These are phyloP conservation scores for Vishniacozyma victoriae DNA, from an alignment of 768 basidiomycete genomes.

Conservation along the genomic window DNA sequence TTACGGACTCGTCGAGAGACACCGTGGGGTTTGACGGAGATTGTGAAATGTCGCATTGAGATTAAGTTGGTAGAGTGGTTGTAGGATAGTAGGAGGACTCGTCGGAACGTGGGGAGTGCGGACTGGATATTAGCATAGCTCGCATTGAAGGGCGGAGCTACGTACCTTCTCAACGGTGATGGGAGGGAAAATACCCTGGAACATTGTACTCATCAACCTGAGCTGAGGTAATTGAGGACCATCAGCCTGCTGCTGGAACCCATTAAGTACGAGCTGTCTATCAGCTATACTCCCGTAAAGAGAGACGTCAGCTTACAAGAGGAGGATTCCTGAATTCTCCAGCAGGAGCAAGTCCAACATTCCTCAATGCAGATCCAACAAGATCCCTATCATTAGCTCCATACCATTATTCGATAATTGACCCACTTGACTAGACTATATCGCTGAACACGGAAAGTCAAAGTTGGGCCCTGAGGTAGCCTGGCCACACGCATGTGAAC, in stretches of 20 bases:
- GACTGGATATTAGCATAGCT: constrained; percentile 69
- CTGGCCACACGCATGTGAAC: constrained; percentile 70
- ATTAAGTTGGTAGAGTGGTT: constrained; percentile 77
- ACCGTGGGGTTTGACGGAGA: constrained; percentile 90
- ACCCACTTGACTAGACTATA: constrained; percentile 75
- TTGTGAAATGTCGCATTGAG: constrained; percentile 89
- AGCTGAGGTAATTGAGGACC: constrained; percentile 73
- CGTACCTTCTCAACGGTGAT: constrained; percentile 55
- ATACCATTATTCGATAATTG: neutral
- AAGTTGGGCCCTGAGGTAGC: constrained; percentile 81
- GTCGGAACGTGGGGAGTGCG: constrained; percentile 60
- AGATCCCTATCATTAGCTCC: constrained; percentile 36
- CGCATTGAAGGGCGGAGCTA: constrained; percentile 17
- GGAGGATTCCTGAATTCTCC: constrained; percentile 75
- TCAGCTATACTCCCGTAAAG: neutral
- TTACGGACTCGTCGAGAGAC: constrained; percentile 85
- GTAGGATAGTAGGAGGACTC: constrained; percentile 89
- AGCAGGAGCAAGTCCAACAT: constrained; percentile 46
- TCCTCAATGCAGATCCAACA: constrained; percentile 40
- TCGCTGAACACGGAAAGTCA: constrained; percentile 85
- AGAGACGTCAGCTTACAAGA: constrained; percentile 56
- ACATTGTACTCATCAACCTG: constrained; percentile 86
- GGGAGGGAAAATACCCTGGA: constrained; percentile 93
- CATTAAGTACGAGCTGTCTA: constrained; percentile 76
- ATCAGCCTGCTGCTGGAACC: constrained; percentile 55